Evolutionary conservation across 1,284 basidiomycete species (phyloP).

Genomic region (Rhodotorula sp.): DNA sequence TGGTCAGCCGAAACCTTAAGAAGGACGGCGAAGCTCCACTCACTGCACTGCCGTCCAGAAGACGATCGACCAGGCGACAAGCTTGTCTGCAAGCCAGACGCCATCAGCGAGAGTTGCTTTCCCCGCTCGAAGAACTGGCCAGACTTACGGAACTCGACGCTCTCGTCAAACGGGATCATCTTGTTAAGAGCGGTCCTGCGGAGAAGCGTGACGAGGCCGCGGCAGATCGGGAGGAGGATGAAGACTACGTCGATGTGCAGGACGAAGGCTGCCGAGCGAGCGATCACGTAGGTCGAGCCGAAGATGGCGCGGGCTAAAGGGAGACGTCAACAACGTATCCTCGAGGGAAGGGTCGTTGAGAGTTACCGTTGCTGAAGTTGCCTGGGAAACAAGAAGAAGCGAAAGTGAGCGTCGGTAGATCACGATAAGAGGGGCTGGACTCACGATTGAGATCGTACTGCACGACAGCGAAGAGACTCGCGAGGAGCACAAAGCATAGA

Average conservation of each 20-base stretch:
- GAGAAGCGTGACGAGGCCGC: constrained; percentile 81
- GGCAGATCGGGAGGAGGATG: constrained; percentile 85
- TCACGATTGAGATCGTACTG: constrained; percentile 56
- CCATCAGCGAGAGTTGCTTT: background rate
- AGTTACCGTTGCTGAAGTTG: constrained; percentile 39
- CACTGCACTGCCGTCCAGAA: constrained; percentile 70
- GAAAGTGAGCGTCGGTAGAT: background rate
- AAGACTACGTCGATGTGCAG: constrained; percentile 83
- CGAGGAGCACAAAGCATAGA: background rate
- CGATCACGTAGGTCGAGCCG: constrained; percentile 64
- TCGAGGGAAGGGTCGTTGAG: no score
- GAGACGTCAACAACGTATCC: no score
- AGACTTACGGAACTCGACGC: constrained; percentile 37
- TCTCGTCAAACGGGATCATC: constrained; percentile 63
- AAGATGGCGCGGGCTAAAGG: constrained; percentile 67
- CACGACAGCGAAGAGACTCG: background rate
- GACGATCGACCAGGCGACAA: constrained; percentile 81
- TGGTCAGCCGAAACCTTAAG: constrained; percentile 19
- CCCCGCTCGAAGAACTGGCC: background rate
- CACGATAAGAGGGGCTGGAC: background rate
- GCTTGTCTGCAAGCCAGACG: constrained; percentile 58
- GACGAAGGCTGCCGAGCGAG: constrained; percentile 76
- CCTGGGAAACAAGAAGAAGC: constrained; percentile 22
- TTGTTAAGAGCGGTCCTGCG: constrained; percentile 76
- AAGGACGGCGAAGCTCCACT: constrained; percentile 23